phyloP scores from a whole-genome alignment of 192 early-diverging fungal species.

The Gigaspora rosea region DNA sequence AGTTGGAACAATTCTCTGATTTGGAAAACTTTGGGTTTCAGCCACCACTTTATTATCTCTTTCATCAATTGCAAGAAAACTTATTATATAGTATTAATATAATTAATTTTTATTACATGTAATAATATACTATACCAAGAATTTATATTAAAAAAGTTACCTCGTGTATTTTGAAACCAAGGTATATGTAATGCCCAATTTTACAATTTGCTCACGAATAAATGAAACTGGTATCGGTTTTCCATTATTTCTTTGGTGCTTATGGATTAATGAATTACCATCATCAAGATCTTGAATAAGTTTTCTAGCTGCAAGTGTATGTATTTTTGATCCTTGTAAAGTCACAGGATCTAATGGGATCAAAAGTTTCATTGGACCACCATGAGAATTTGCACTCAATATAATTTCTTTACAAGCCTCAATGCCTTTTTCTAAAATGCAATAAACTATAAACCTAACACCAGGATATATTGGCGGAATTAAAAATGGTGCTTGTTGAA shows the following conservation, averaged over 20 bases:
- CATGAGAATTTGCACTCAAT: not conserved
- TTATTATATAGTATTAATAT: not conserved
- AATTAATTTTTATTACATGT: not conserved
- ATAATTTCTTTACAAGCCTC: constrained; percentile 7
- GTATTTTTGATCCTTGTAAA: constrained; percentile 18
- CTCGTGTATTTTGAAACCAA: constrained; percentile 23
- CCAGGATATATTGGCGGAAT: constrained; percentile 20
- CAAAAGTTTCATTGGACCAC: constrained; percentile 12
- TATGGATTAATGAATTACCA: too few relatives aligned
- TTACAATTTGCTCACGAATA: not conserved
- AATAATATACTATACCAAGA: not conserved
- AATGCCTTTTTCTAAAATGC: not conserved
- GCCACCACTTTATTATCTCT: not conserved
- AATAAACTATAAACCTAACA: constrained; percentile 18
- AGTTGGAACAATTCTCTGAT: not conserved
- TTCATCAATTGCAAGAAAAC: constrained; percentile 23
- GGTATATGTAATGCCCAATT: not conserved
- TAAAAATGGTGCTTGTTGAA: constrained; percentile 7
- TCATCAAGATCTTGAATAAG: constrained; percentile 29
- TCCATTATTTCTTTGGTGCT: not conserved
- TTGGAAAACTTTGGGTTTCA: not conserved
- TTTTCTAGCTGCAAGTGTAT: constrained; percentile 28
- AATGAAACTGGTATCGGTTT: not conserved
- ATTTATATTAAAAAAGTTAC: not conserved
- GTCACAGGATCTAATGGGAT: not conserved